Percentiles rank a stretch among this genome's conserved stretches.
Evolutionary conservation across 23 red algal genomes (phyloP).

Genomic region (Gracilariopsis chorda): DNA sequence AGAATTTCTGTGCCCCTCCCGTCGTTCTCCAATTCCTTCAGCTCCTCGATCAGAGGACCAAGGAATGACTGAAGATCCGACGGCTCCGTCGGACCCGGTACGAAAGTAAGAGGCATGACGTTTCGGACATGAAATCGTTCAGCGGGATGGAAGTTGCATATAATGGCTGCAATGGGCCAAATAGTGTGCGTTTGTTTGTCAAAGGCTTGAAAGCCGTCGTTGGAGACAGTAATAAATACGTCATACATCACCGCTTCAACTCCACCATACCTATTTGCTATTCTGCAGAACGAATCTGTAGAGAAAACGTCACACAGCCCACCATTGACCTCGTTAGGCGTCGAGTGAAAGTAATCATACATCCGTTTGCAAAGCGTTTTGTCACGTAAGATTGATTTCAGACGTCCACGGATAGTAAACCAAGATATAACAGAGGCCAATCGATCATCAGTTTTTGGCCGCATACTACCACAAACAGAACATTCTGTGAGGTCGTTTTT

Average conservation of each 20-base stretch:
- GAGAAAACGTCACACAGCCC: not conserved
- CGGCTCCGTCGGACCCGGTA: not conserved
- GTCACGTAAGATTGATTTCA: not conserved
- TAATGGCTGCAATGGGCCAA: not conserved
- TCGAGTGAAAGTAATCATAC: conserved; percentile 7
- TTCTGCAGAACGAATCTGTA: not conserved
- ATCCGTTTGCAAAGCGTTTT: not conserved
- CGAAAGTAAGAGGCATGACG: not conserved
- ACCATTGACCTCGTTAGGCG: not conserved
- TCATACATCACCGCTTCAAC: not conserved
- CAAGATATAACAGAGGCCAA: not conserved
- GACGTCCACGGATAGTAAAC: not conserved
- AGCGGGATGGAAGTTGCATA: not conserved
- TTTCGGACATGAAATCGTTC: not conserved
- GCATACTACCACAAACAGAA: not conserved
- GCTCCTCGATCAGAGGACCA: not conserved
- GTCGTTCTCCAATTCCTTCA: not conserved
- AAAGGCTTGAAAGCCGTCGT: not conserved
- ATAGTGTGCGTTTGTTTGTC: not conserved
- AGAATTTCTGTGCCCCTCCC: not conserved
- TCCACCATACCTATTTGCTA: not conserved
- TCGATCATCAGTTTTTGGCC: not conserved
- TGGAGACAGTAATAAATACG: not conserved
- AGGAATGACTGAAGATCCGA: not conserved
- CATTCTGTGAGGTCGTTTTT: not conserved